phyloP scores from a whole-genome alignment of 129 eudicot genomes.

The Artemisia tridentata region DNA sequence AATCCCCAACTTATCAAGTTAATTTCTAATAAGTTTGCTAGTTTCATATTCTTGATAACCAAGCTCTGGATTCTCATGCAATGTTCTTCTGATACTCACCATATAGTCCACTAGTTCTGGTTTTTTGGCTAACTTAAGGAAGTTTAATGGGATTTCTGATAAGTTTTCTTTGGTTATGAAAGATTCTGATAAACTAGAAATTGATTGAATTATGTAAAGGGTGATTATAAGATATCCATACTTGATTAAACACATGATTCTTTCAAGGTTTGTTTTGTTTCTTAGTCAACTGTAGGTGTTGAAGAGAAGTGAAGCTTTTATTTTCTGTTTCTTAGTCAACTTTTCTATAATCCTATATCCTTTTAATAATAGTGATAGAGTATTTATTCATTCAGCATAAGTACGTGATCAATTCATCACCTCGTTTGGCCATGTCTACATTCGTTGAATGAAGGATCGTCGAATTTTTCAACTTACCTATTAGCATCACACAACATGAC shows the following conservation, averaged over 20 bases:
- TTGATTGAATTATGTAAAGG: conserved; percentile 25
- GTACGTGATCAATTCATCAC: no score
- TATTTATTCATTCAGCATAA: no score
- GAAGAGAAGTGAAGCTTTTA: no score
- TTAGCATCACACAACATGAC: no score
- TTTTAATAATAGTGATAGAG: no score
- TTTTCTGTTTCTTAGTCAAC: no score
- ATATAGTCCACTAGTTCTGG: conserved; percentile 50
- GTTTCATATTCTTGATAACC: conserved; percentile 70
- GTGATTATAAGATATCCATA: conserved; percentile 21
- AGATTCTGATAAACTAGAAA: conserved; percentile 26
- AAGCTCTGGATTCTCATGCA: conserved; percentile 63
- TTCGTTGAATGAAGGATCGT: no score
- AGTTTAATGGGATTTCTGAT: conserved; percentile 43
- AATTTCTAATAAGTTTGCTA: conserved; percentile 50
- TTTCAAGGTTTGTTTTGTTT: neutral
- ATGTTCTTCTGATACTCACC: conserved; percentile 50
- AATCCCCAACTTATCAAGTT: conserved; percentile 59
- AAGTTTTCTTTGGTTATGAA: conserved; percentile 26
- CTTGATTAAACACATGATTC: conserved; percentile 28
- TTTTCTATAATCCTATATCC: no score
- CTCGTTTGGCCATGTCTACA: no score
- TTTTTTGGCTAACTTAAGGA: conserved; percentile 44
- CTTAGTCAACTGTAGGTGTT: no score
- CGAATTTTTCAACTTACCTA: no score